Conservation (phyloP, 2,329 filamentous ascomycete species). For the Neobulgaria alba region DNA sequence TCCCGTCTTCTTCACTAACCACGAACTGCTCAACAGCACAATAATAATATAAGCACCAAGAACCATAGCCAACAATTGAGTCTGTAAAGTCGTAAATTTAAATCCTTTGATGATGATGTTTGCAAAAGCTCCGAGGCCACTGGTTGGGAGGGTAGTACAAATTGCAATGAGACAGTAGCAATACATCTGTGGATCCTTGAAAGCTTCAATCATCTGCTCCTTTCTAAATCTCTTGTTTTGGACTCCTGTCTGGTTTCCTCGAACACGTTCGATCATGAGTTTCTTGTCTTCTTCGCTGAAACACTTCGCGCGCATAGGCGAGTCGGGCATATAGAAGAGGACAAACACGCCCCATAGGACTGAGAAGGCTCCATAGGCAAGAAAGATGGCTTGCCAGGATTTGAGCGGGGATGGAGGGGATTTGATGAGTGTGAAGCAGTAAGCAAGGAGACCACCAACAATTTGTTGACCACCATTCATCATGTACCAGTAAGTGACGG, state of each 20-base stretch:
- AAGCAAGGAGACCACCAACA: conserved; percentile 53
- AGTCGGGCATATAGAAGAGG: conserved; percentile 40
- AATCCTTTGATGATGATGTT: conserved; percentile 68
- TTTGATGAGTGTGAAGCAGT: conserved; percentile 45
- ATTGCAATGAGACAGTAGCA: conserved; percentile 58
- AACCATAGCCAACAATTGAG: conserved; percentile 68
- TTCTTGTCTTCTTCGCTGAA: conserved; percentile 36
- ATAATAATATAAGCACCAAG: conserved; percentile 66
- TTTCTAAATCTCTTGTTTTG: conserved; percentile 41
- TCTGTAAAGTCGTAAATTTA: conserved; percentile 56
- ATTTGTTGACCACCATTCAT: conserved; percentile 68
- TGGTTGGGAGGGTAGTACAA: conserved; percentile 65
- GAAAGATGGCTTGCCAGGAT: conserved; percentile 52
- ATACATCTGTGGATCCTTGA: conserved; percentile 57
- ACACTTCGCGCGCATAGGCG: conserved; percentile 38
- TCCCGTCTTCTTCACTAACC: conserved; percentile 57
- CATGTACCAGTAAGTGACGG: conserved; percentile 56
- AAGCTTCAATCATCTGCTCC: conserved; percentile 42
- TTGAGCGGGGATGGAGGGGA: conserved; percentile 41
- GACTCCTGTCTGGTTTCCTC: conserved; percentile 49
- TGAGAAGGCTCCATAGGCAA: conserved; percentile 38
- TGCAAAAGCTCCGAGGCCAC: conserved; percentile 63
- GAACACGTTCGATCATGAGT: conserved; percentile 43
- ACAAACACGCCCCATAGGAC: conserved; percentile 36
- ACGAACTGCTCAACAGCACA: conserved; percentile 57